Base-by-base conservation (phyloP, 139 green algal genomes). In the Chlamydomonas schloesseri region DNA sequence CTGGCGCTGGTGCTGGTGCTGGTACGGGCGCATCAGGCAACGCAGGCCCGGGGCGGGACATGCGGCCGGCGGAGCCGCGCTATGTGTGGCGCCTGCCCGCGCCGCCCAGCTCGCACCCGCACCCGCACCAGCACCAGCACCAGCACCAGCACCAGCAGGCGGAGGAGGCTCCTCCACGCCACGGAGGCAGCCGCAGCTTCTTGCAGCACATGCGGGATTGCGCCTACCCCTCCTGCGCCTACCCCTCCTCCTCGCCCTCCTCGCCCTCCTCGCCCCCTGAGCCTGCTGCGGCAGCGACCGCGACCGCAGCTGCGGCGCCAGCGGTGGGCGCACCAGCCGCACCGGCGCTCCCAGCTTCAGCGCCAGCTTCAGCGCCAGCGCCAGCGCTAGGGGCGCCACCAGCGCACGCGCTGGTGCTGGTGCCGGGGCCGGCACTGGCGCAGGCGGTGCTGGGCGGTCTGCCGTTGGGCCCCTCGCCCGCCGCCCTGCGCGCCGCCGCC, bases 391-490 rank as follows among this genome's bases (percentile, higher is more conserved):
- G 10, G 33, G 46, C 8, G 29, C 24, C 11, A 31, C 2, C 10
- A 21, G 33, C 15, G n/a, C n/a, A n/a, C n/a, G n/a, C n/a, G 3
- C 8, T 58, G 33, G 8, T 14, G 37, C 26, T 29, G 26, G 77
- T 83, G 17, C 28, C 29, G 20, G 77, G 77, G 28, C 62, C 77
- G 42, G 42, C 37, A 26, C 36, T 83, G 6, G 62, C 62, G 28
- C 14, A 47, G 62, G 42, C 37, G 46, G 37, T 46, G 37, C 36
- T 83, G 62, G 60, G n/a, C 14, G 37, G 28, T 1, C 28, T 73
- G 64, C 77, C 77, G 42, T 62, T 83, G 58, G 77, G 77, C 13
- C 77, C 77, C 26, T 64, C 62, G 31, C 31, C 46, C 13, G 26
- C 9, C 60, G 60, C 73, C 9, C 62, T 83, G 77, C 77, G 77